Evolutionary conservation across 2,329 filamentous ascomycete genomes (phyloP).

Genomic region (Pseudogymnoascus pannorum): DNA sequence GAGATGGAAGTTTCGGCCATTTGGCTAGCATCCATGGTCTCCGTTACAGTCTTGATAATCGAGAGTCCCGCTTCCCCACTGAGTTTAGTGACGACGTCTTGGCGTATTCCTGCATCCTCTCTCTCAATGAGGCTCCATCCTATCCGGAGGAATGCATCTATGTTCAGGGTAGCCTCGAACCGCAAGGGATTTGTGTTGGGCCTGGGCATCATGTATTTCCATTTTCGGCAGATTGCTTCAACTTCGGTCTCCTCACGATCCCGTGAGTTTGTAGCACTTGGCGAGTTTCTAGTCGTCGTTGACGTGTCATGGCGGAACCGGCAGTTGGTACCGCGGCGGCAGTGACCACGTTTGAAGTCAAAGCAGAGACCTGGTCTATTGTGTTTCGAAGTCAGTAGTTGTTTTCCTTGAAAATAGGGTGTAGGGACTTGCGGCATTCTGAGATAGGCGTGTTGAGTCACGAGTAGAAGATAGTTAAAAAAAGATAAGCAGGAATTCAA

Average conservation of each 20-base stretch:
- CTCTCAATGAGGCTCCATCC: conserved; percentile 21
- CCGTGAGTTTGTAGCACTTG: conserved; percentile 14
- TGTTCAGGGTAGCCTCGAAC: conserved; percentile 17
- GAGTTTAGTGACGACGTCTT: conserved; percentile 22
- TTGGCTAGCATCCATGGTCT: conserved; percentile 17
- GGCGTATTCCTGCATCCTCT: conserved; percentile 20
- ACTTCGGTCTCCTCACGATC: conserved; percentile 18
- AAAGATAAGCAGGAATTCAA: neutral
- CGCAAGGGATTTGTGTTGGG: conserved; percentile 14
- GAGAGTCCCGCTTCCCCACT: conserved; percentile 19
- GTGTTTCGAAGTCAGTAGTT: conserved; percentile 15
- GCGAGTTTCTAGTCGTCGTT: conserved; percentile 13
- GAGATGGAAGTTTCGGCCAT: conserved; percentile 15
- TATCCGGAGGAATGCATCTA: conserved; percentile 20
- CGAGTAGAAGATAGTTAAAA: neutral
- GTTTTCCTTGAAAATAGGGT: conserved; percentile 10
- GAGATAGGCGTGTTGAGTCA: conserved; percentile 10
- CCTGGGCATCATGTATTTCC: conserved; percentile 23
- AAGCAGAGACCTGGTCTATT: conserved; percentile 18
- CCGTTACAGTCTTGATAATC: conserved; percentile 19
- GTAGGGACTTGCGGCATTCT: conserved; percentile 16
- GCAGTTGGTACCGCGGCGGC: conserved; percentile 17
- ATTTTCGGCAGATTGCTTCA: conserved; percentile 19
- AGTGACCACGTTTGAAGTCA: conserved; percentile 19
- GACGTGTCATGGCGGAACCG: conserved; percentile 18